Evolutionary conservation across 768 basidiomycete species (phyloP), one percentile per base, ranked within the genome.

Genomic region (Pleurotus sapidus): DNA sequence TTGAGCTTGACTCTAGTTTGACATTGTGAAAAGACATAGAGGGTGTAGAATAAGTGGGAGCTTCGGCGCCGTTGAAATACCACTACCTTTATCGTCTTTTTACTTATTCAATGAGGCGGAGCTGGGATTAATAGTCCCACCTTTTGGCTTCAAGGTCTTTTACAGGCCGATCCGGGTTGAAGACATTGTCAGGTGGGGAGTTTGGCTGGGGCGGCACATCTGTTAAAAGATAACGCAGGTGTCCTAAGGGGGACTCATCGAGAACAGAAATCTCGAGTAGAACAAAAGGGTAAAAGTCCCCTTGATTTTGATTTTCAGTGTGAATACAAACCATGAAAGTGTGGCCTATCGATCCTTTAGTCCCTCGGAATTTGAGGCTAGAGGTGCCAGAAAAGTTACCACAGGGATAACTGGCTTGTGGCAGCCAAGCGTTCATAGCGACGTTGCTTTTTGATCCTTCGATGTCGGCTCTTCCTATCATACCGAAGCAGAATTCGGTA

Each of bases 311-410:
- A 86, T 85, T 84, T 86, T 85, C 84, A 86, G 83, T 84, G 79
- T 82, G 81, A 83, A 86, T 84, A 86, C 81, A 84, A 84, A 86
- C 84, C 83, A 82, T 84, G 84, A 86, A 86, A 87, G 85, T 82
- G 83, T 83, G 84, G 85, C 84, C 85, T 85, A 86, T 86, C 83
- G 83, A 87, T 86, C 84, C 84, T 86, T 87, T 84, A 83, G 84
- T 83, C 82, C 82, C 81, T 84, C 81, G 72, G 84, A 84, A 80
- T 85, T 84, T 83, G 81, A 84, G 82, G 83, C 83, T 84, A 86
- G 84, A 85, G 84, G 84, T 87, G 84, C 82, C 83, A 84, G 83
- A 84, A 86, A 84, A n/a, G 80, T 83, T 71, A 86, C 84, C 83
- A 85, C 83, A 84, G 82, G 84, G 83, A 84, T 84, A 84, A 86